phyloP scores from a whole-genome alignment of 2,329 filamentous ascomycete species.

The Botrytis paeoniae region DNA sequence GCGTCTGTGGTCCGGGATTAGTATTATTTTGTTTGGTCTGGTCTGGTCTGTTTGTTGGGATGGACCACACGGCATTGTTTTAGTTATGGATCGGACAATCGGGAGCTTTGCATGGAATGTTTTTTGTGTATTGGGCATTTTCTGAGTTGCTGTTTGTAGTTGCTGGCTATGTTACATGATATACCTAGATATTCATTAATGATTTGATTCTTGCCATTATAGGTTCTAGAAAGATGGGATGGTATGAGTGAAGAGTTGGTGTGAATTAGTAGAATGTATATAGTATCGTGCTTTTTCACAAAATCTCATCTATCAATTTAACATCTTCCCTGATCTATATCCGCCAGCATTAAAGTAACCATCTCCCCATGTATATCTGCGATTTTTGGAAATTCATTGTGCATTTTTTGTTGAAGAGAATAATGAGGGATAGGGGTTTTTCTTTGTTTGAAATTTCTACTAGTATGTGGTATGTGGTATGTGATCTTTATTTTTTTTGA shows the following conservation, averaged over 20 bases:
- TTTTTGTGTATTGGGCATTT: not conserved
- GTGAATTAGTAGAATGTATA: not conserved
- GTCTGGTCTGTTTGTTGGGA: not conserved
- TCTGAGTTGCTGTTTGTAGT: not conserved
- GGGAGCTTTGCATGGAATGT: not conserved
- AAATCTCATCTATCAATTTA: not conserved
- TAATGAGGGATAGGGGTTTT: not conserved
- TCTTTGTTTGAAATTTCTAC: not conserved
- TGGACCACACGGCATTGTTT: not conserved
- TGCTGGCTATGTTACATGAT: rapidly evolving
- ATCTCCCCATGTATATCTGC: not conserved
- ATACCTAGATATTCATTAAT: not conserved
- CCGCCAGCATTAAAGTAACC: not conserved
- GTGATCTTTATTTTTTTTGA: not conserved
- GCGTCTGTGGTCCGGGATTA: not conserved
- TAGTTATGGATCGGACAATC: not conserved
- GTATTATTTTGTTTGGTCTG: not conserved
- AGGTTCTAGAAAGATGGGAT: not conserved
- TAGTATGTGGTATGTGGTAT: not conserved
- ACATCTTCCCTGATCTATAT: not conserved
- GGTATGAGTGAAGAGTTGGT: not conserved
- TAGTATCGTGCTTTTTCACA: not conserved
- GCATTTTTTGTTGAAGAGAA: not conserved
- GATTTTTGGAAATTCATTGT: not conserved
- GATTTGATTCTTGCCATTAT: not conserved